phyloP scores from a whole-genome alignment of 1,284 basidiomycete genomes.

The Stygiomarasmius scandens region DNA sequence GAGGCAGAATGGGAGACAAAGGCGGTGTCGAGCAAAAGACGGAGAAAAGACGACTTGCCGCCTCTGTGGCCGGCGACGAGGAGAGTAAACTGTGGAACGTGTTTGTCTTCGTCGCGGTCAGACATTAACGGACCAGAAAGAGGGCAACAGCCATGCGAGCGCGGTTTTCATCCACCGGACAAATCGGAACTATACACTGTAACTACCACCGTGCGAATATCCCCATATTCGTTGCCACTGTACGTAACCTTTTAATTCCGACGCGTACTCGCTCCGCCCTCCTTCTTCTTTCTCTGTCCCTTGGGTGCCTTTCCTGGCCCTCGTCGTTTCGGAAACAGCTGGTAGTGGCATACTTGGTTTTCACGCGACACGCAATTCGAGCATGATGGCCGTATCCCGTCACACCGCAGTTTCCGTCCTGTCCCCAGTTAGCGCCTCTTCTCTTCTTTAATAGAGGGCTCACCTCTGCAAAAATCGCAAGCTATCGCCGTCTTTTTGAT shows the following conservation, averaged over 20 bases:
- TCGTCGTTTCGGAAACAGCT: constrained; percentile 54
- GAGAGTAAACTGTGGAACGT: constrained; percentile 56
- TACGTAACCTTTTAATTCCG: too few relatives aligned
- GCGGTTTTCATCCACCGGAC: background rate
- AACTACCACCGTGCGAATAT: too few relatives aligned
- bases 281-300: constrained; percentile 41
- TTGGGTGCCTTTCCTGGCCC: constrained; percentile 73
- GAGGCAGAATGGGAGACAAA: constrained; percentile 57
- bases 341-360: constrained; percentile 55
- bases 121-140: background rate
- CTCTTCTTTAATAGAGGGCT: constrained; percentile 28
- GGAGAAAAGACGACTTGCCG: constrained; percentile 80
- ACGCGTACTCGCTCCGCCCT: background rate
- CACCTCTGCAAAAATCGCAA: constrained; percentile 75
- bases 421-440: constrained; percentile 15
- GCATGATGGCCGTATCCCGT: constrained; percentile 63
- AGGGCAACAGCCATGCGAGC: too few relatives aligned
- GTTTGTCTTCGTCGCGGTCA: background rate
- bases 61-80: constrained; percentile 72
- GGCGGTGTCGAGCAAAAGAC: constrained; percentile 76
- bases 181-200: background rate
- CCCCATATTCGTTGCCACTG: background rate
- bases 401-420: constrained; percentile 75
- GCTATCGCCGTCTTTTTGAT: constrained; percentile 55
- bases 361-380: constrained; percentile 54